Percentiles rank a stretch among this genome's conserved stretches.
Evolutionary conservation across 2,329 filamentous ascomycete genomes (phyloP).

Genomic region (Fusarium sacchari): DNA sequence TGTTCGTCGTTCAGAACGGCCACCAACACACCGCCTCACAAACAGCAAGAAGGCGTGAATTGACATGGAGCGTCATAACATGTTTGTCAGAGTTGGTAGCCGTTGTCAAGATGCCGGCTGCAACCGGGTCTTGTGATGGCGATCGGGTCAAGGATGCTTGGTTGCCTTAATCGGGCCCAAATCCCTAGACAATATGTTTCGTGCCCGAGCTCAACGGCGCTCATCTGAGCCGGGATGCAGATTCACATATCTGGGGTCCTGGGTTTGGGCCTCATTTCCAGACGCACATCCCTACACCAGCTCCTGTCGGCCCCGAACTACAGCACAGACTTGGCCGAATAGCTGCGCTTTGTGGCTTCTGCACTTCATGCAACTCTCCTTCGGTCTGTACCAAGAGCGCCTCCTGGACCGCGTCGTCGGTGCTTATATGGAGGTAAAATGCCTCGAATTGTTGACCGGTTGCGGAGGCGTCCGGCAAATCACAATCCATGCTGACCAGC

Average conservation of each 20-base stretch:
- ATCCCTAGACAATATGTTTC: neutral
- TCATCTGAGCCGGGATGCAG: constrained; percentile 15
- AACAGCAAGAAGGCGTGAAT: constrained; percentile 3
- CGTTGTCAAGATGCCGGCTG: constrained; percentile 29
- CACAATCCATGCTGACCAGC: constrained; percentile 23
- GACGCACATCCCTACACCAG: constrained; percentile 14
- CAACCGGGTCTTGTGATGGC: constrained; percentile 36
- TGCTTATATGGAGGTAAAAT: constrained; percentile 22
- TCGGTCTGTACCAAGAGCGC: constrained; percentile 35
- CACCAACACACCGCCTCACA: constrained; percentile 28
- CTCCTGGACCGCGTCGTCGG: constrained; percentile 35
- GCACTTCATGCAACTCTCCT: constrained; percentile 31
- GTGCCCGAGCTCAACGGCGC: constrained; percentile 23
- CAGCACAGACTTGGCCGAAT: constrained; percentile 24
- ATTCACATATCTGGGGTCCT: constrained; percentile 4
- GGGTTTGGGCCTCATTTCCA: constrained; percentile 32
- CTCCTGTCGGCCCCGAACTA: constrained; percentile 1
- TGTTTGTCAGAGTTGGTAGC: constrained; percentile 28
- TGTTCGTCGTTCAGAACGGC: constrained; percentile 4
- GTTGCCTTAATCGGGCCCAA: constrained; percentile 33
- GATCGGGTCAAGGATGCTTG: constrained; percentile 25
- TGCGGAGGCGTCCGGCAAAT: constrained; percentile 30
- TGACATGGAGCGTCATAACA: constrained; percentile 9
- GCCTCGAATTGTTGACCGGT: constrained; percentile 36
- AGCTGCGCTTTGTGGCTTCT: constrained; percentile 23